phyloP scores from a whole-genome alignment of 495 filamentous ascomycete genomes.

The Talaromyces nanjingensis region DNA sequence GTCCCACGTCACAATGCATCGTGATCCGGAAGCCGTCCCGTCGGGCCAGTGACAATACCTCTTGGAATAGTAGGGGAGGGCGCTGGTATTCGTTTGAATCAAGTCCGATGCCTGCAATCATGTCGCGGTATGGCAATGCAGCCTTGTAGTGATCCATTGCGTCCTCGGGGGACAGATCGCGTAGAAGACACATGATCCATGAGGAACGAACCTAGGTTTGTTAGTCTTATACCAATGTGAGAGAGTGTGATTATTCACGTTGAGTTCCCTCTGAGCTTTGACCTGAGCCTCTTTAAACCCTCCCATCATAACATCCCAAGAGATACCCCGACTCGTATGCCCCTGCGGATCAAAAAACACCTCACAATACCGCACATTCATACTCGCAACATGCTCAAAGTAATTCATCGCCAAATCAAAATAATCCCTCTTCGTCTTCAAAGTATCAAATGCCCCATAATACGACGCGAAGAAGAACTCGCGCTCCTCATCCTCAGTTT shows the following conservation, averaged over 20 bases:
- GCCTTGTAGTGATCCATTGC: slow-evolving; percentile 19
- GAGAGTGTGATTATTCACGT: slow-evolving; percentile 5
- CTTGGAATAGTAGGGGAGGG: slow-evolving; percentile 33
- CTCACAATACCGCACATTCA: slow-evolving; percentile 12
- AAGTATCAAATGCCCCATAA: slow-evolving; percentile 31
- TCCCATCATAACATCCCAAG: slow-evolving; percentile 23
- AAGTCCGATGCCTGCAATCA: slow-evolving; percentile 27
- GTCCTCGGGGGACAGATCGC: slow-evolving; percentile 23
- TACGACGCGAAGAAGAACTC: slow-evolving; percentile 32
- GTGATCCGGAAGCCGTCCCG: slow-evolving; percentile 32
- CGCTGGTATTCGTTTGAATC: slow-evolving; percentile 33
- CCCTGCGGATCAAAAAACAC: slow-evolving; percentile 21
- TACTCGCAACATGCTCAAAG: slow-evolving; percentile 13
- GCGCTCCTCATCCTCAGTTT: slow-evolving; percentile 16
- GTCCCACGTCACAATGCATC: slow-evolving; percentile 37
- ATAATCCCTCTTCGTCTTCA: slow-evolving; percentile 30
- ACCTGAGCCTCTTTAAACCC: slow-evolving; percentile 28
- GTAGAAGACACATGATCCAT: slow-evolving; percentile 38
- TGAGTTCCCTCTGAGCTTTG: slow-evolving; percentile 20
- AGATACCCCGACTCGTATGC: slow-evolving; percentile 30
- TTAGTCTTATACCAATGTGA: not conserved
- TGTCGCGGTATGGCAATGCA: slow-evolving; percentile 24
- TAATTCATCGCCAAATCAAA: slow-evolving; percentile 37
- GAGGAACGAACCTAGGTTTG: slow-evolving; percentile 14
- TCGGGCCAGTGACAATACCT: slow-evolving; percentile 24